phyloP scores from a whole-genome alignment of 2,329 filamentous ascomycete species.

The Aspergillus aculeatinus region DNA sequence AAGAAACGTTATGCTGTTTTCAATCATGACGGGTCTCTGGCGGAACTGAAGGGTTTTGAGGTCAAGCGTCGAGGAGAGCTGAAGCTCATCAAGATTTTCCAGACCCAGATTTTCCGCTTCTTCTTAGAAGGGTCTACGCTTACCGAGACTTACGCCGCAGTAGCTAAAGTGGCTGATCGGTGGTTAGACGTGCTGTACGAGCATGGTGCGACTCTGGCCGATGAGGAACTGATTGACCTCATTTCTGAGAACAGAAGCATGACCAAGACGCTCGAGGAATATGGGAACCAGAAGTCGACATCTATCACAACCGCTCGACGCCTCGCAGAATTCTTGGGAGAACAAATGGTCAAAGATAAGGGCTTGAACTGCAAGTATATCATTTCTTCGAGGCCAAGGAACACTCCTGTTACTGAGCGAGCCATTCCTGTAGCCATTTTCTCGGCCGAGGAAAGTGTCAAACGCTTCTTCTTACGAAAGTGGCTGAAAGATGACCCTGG shows the following conservation, averaged over 20 bases:
- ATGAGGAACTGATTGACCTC: slow-evolving; percentile 97
- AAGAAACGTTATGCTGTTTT: slow-evolving; percentile 99
- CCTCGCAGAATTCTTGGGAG: slow-evolving; percentile 90
- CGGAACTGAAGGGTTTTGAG: slow-evolving; percentile 95
- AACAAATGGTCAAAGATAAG: slow-evolving; percentile 99
- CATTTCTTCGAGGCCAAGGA: slow-evolving; percentile 82
- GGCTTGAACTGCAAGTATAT: slow-evolving; percentile 99
- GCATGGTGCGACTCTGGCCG: slow-evolving; percentile 83
- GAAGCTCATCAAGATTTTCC: slow-evolving; percentile 99
- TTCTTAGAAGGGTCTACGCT: slow-evolving; percentile 90
- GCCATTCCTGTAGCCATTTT: slow-evolving; percentile 96
- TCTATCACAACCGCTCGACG: slow-evolving; percentile 98
- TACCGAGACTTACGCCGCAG: slow-evolving; percentile 82
- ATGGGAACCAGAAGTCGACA: slow-evolving; percentile 91
- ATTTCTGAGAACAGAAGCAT: slow-evolving; percentile 99
- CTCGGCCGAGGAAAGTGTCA: slow-evolving; percentile 84
- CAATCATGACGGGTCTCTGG: slow-evolving; percentile 93
- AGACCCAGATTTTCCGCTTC: slow-evolving; percentile 99
- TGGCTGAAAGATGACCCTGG: slow-evolving; percentile 93
- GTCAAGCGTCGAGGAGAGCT: slow-evolving; percentile 96
- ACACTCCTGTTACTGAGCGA: slow-evolving; percentile 89
- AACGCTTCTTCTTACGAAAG: slow-evolving; percentile 85
- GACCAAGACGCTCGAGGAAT: slow-evolving; percentile 95
- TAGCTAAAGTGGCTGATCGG: slow-evolving; percentile 90
- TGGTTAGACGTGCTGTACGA: slow-evolving; percentile 95